These are phyloP conservation scores for Begonia peltatifolia DNA, from an alignment of 306 rosid species.

Conservation along the genomic window DNA sequence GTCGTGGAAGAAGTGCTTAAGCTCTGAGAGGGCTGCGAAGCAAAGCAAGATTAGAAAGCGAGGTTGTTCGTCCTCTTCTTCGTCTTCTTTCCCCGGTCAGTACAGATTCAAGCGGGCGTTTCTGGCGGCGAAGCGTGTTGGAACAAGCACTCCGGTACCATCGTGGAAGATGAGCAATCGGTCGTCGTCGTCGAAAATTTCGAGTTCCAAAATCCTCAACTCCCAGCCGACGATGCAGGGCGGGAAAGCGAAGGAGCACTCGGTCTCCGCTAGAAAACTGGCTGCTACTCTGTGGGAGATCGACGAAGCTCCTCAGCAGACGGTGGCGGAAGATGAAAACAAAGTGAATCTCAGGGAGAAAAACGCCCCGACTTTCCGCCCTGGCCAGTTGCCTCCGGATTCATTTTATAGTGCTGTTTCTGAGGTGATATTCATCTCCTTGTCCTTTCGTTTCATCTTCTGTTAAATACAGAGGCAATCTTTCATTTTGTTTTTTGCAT, in stretches of 20 bases:
- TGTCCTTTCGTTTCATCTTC: background rate
- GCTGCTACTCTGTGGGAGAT: conserved; percentile 80
- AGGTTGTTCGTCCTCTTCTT: conserved; percentile 26
- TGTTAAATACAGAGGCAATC: background rate
- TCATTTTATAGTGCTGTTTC: conserved; percentile 19
- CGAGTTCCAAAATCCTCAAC: background rate
- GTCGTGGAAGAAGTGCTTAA: conserved; percentile 22
- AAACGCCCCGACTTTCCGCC: conserved; percentile 14
- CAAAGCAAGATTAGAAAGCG: conserved; percentile 54
- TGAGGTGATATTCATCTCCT: conserved; percentile 32
- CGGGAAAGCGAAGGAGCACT: conserved; percentile 27
- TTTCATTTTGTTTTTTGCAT: background rate
- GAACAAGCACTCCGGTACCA: conserved; percentile 59
- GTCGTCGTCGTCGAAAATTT: conserved; percentile 6
- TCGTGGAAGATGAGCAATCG: conserved; percentile 36
- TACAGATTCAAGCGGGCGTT: conserved; percentile 41
- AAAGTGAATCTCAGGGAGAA: conserved; percentile 17
- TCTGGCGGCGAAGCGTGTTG: conserved; percentile 41
- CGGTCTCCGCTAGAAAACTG: conserved; percentile 58
- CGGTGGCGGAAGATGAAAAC: conserved; percentile 14
- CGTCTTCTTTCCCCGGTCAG: conserved; percentile 27
- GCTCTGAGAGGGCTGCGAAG: conserved; percentile 6
- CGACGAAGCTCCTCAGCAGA: conserved; percentile 32
- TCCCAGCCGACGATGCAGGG: conserved; percentile 10
- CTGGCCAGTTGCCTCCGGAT: conserved; percentile 47